Percentiles rank a stretch among this genome's conserved stretches.
Evolutionary conservation across 495 filamentous ascomycete genomes (phyloP).

Genomic region (Friedmanniomyces endolithicus): DNA sequence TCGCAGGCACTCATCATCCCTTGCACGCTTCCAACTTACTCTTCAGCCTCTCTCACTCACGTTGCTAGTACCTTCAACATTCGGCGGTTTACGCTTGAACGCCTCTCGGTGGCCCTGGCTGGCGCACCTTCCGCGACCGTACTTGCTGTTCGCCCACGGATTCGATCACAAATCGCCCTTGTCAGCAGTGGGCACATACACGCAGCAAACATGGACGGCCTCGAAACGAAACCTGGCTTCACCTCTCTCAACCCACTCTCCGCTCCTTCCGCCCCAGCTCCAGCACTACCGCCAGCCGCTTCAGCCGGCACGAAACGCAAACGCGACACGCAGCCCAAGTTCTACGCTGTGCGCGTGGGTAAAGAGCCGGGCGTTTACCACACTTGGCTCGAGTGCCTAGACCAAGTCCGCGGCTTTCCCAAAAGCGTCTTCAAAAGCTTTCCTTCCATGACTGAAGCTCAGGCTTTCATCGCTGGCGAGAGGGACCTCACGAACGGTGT

Average conservation of each 20-base stretch:
- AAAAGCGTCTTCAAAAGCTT: constrained; percentile 81
- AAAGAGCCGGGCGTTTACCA: constrained; percentile 75
- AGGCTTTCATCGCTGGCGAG: constrained; percentile 52
- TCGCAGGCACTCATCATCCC: not conserved
- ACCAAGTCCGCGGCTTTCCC: constrained; percentile 73
- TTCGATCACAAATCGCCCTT: not conserved
- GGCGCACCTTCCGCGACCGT: not conserved
- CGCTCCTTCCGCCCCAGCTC: not conserved
- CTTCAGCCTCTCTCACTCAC: not conserved
- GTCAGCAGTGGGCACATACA: not conserved
- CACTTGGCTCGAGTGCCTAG: constrained; percentile 67
- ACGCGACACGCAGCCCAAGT: constrained; percentile 47
- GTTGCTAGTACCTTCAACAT: not conserved
- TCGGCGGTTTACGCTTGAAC: not conserved
- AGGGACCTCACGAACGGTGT: not conserved
- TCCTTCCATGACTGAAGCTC: constrained; percentile 58
- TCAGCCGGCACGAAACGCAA: constrained; percentile 54
- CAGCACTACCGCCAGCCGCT: not conserved
- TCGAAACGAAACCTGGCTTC: constrained; percentile 1
- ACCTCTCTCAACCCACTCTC: constrained; percentile 10
- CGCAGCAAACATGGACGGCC: not conserved
- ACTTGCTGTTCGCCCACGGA: not conserved
- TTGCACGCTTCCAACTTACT: not conserved
- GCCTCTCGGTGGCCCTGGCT: not conserved
- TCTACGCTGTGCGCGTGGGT: constrained; percentile 75